Percentiles rank a stretch among this genome's conserved stretches.
These are phyloP conservation scores for Ramaria sp. DNA, from an alignment of 768 basidiomycete species.

Conservation along the genomic window DNA sequence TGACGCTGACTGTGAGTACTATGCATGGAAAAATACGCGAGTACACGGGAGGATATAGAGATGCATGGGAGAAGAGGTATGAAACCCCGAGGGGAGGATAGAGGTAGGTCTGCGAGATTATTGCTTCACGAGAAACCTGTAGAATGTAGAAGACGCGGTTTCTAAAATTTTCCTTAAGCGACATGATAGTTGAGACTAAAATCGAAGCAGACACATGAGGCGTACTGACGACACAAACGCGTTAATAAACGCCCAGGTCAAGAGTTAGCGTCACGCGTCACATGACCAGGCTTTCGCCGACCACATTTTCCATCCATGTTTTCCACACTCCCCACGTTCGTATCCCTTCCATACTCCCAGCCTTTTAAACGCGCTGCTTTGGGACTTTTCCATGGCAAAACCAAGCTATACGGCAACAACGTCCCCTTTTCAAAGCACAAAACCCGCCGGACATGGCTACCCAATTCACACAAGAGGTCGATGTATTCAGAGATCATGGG, in stretches of 20 bases:
- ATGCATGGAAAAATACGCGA: conserved; percentile 10
- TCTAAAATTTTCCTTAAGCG: not conserved
- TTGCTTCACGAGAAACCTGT: conserved; percentile 8
- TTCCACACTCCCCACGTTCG: conserved; percentile 18
- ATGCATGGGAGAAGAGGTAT: conserved; percentile 12
- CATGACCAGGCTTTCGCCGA: no score
- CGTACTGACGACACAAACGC: no score
- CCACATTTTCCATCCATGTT: conserved; percentile 22
- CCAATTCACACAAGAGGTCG: conserved; percentile 74
- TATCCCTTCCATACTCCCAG: conserved; percentile 29
- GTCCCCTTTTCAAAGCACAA: conserved; percentile 85
- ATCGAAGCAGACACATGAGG: no score
- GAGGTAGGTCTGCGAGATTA: conserved; percentile 10
- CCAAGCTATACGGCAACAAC: conserved; percentile 75
- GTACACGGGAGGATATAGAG: conserved; percentile 12
- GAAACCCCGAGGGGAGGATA: conserved; percentile 14
- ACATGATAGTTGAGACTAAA: not conserved
- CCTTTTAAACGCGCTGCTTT: conserved; percentile 75
- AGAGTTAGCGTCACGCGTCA: no score
- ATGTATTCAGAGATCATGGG: conserved; percentile 57
- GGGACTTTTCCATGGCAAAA: conserved; percentile 77
- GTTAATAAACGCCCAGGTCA: no score
- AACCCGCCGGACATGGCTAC: conserved; percentile 80
- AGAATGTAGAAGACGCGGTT: not conserved
- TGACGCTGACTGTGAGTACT: conserved; percentile 14